Conservation (phyloP, 2,329 filamentous ascomycete genomes). For the Bipolaris bicolor region DNA sequence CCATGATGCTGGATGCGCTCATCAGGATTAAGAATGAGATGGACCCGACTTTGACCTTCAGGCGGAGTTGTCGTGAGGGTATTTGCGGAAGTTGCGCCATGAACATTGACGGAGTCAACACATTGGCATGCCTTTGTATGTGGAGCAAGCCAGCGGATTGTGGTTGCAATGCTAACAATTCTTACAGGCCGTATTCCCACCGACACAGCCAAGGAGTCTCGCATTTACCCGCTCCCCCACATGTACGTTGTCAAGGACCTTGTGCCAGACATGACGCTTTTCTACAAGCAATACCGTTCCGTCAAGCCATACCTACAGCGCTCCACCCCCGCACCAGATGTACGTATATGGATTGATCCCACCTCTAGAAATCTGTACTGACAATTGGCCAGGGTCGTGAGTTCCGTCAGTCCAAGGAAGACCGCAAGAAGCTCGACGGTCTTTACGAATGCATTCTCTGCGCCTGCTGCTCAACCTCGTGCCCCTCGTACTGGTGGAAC, state of each 20-base stretch:
- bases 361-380: slow-evolving; percentile 13
- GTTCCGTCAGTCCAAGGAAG: slow-evolving; percentile 86
- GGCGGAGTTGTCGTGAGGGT: slow-evolving; percentile 93
- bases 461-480: slow-evolving; percentile 98
- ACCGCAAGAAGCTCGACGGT: slow-evolving; percentile 95
- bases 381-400: slow-evolving; percentile 74
- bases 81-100: slow-evolving; percentile 99
- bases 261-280: slow-evolving; percentile 95
- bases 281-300: slow-evolving; percentile 99
- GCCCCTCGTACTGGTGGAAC: slow-evolving; percentile 99
- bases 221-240: slow-evolving; percentile 97
- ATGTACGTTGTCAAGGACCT: slow-evolving; percentile 99
- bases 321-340: slow-evolving; percentile 80
- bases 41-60: slow-evolving; percentile 94
- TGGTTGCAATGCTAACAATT: slow-evolving; percentile 16
- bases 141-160: slow-evolving; percentile 30
- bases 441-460: slow-evolving; percentile 99
- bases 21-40: slow-evolving; percentile 99
- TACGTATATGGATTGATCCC: slow-evolving; percentile 57
- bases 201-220: slow-evolving; percentile 78
- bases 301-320: slow-evolving; percentile 99
- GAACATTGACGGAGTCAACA: slow-evolving; percentile 99
- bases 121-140: slow-evolving; percentile 94
- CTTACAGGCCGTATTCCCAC: slow-evolving; percentile 84
- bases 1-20: slow-evolving; percentile 96